Base-by-base conservation (phyloP, 129 eudicot species). In the Smallanthus sonchifolius region DNA sequence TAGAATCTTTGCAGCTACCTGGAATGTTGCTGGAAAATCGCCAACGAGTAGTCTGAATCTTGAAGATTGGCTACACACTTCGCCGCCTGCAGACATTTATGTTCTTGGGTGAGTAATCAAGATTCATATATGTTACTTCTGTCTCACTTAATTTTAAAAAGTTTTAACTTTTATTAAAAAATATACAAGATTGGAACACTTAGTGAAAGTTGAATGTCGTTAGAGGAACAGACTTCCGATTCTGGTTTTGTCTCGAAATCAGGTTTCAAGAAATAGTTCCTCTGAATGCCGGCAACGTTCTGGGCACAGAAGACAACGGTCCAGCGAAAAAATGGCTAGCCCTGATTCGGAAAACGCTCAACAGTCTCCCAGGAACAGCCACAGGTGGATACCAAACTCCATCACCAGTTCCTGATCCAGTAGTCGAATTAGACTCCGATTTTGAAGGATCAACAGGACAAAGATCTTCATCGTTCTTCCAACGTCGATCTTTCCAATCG, bases 211-310 rank as follows among this genome's bases (percentile, higher is more conserved):
- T 24, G 30, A 24, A 24, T 24, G 30, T 24, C 30, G 0, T 24
- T 24, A 24, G 30, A 24, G 30, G 30, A 24, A 24, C 30, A 24
- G 30, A 24, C 30, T 42, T 42, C 47, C n/a, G n/a, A n/a, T n/a
- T n/a, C n/a, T 42, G 47, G 0, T 10, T 42, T 7, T 42, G 8
- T 49, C 20, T 49, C 4, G 56, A n/a, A 42, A 11, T 54, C 76
- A 93, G 98, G 91, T 94, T 94, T 77, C 97, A 94, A 72, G 98
- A 94, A 82, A 81, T 94, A 38, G 98, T 94, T 72, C 98, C 98
- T 49, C 70, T 94, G 45, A 94, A 94, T 69, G 98, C 98, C 30
- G 97, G 98, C 32, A 94, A 94, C 57, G 98, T 94, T 15, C 83
- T 94, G 76, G 98, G 98, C 24, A 86, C 98, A 47, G 98, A 94